Evolutionary conservation across 805 yeast species (phyloP).

Genomic region (Saccharomyces cerevisiae): DNA sequence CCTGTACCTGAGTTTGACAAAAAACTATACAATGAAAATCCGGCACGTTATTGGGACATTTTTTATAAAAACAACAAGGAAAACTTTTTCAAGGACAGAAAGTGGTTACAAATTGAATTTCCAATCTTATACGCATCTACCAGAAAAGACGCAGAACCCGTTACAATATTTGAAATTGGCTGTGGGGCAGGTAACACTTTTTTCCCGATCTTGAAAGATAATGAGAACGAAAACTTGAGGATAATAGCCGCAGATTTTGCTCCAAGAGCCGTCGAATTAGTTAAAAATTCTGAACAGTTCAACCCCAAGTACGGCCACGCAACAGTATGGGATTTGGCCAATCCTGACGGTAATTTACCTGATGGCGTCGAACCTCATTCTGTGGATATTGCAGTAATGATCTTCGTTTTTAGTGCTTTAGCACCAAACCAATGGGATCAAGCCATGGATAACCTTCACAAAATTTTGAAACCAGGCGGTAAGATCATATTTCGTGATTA

Average conservation of each 20-base stretch:
- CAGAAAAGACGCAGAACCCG: conserved; percentile 58
- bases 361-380: conserved; percentile 75
- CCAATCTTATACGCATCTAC: conserved; percentile 79
- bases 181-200: conserved; percentile 98
- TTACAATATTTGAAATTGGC: conserved; percentile 80
- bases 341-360: conserved; percentile 64
- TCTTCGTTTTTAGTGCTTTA: conserved; percentile 87
- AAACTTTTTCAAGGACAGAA: conserved; percentile 92
- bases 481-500: conserved; percentile 83
- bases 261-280: conserved; percentile 81
- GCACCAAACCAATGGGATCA: conserved; percentile 85
- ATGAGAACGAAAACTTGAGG: conserved; percentile 65
- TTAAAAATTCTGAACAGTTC: conserved; percentile 55
- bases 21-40: conserved; percentile 66
- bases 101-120: conserved; percentile 92
- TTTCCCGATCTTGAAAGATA: conserved; percentile 79
- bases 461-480: conserved; percentile 87
- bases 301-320: conserved; percentile 61
- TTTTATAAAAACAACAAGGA: conserved; percentile 86
- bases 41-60: conserved; percentile 91
- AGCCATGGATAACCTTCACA: conserved; percentile 64
- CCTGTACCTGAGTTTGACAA: conserved; percentile 91
- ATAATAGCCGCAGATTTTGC: conserved; percentile 87
- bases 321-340: conserved; percentile 92
- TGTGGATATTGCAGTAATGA: conserved; percentile 88